These are phyloP conservation scores for Plasmodium chabaudi DNA, from an alignment of 169 alveolate species.

Conservation along the genomic window DNA sequence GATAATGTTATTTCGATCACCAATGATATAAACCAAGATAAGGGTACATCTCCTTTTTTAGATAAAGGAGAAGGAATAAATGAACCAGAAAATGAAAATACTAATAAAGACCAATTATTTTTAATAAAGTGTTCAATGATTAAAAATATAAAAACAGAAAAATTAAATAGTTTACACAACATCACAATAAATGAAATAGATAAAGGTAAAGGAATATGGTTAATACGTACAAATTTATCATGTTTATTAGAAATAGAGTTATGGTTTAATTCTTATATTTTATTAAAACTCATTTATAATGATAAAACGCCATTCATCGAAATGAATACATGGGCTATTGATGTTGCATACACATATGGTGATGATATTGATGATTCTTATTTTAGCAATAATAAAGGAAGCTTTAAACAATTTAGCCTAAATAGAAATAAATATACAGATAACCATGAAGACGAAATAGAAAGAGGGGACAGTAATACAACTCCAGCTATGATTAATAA, in stretches of 20 bases:
- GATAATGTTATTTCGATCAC: not conserved
- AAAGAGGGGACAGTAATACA: not conserved
- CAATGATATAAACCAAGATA: not conserved
- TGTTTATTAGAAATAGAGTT: conserved; percentile 56
- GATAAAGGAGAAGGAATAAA: not conserved
- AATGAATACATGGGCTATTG: conserved; percentile 56
- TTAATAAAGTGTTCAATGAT: conserved; percentile 73
- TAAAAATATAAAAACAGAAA: conserved; percentile 16
- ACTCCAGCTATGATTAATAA: not conserved
- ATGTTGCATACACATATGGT: conserved; percentile 74
- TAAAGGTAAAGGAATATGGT: conserved; percentile 52
- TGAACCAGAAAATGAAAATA: not conserved
- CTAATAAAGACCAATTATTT: conserved; percentile 39
- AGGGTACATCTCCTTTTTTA: not conserved
- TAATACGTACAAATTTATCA: conserved; percentile 36
- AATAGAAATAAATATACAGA: conserved; percentile 33
- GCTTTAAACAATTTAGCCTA: conserved; percentile 11
- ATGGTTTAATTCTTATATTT: conserved; percentile 72
- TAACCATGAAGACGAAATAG: not conserved
- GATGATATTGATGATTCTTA: conserved; percentile 69
- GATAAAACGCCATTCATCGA: conserved; percentile 22
- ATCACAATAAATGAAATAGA: conserved; percentile 11
- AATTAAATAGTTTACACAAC: conserved; percentile 6
- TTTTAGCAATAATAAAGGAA: conserved; percentile 2
- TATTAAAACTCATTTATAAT: conserved; percentile 57